Percentiles rank a stretch among this genome's conserved stretches.
phyloP scores from a whole-genome alignment of 1,284 basidiomycete species.

The Irpex sp. region DNA sequence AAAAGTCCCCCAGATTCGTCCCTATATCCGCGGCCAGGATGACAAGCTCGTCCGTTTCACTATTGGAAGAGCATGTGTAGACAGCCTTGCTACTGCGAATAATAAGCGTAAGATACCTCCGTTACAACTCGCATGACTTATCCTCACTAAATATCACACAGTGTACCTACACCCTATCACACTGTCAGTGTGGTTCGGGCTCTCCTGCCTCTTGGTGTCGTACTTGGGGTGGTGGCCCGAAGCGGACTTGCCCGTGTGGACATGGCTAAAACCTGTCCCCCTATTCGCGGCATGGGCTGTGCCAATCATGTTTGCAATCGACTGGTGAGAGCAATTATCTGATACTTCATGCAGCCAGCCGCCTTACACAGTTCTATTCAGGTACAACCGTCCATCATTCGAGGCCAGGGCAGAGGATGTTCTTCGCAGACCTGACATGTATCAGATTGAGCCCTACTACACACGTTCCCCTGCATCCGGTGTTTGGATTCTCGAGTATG shows the following conservation, averaged over 20 bases:
- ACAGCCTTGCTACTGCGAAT: conserved; percentile 70
- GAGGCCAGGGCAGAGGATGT: conserved; percentile 51
- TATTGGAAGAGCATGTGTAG: conserved; percentile 68
- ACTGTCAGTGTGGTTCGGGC: conserved; percentile 53
- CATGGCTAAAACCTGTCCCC: conserved; percentile 59
- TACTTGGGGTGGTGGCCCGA: conserved; percentile 65
- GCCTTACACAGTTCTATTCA: conserved; percentile 24
- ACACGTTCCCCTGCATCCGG: conserved; percentile 54
- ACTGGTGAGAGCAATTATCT: conserved; percentile 51
- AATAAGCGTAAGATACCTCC: conserved; percentile 41
- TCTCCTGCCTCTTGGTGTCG: conserved; percentile 57
- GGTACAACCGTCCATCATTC: conserved; percentile 69
- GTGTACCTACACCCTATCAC: conserved; percentile 59
- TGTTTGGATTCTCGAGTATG: conserved; percentile 67
- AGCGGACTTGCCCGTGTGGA: conserved; percentile 30
- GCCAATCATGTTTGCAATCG: conserved; percentile 62
- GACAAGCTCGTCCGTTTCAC: conserved; percentile 56
- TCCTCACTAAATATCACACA: conserved; percentile 24
- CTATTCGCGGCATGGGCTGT: conserved; percentile 62
- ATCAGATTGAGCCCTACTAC: conserved; percentile 56
- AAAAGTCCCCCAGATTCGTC: conserved; percentile 48
- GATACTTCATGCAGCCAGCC: neutral
- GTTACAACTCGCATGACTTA: neutral
- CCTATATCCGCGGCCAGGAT: conserved; percentile 30
- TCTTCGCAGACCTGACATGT: conserved; percentile 58